These are phyloP conservation scores for Talaromyces proteolyticus DNA, from an alignment of 495 filamentous ascomycete genomes.

Conservation along the genomic window DNA sequence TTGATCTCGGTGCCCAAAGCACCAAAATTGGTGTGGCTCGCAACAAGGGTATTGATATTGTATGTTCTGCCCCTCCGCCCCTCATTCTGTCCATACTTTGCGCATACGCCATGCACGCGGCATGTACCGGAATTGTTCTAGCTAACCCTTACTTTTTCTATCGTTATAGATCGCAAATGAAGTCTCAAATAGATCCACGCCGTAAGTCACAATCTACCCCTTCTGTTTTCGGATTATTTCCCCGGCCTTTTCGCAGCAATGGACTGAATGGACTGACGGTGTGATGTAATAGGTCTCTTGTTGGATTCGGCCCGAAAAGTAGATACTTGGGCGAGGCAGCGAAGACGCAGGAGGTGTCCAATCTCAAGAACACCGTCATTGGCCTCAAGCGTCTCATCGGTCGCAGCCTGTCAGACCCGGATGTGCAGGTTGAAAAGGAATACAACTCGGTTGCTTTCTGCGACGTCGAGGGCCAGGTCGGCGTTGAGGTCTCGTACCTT, in stretches of 20 bases:
- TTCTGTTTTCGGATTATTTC: conserved; percentile 3
- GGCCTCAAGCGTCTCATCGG: conserved; percentile 90
- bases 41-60: conserved; percentile 98
- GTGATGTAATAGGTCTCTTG: conserved; percentile 62
- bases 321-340: conserved; percentile 91
- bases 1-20: conserved; percentile 96
- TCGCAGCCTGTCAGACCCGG: conserved; percentile 79
- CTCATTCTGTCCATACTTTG: neutral
- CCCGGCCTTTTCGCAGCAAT: too few relatives aligned
- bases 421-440: conserved; percentile 85
- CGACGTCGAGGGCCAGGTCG: conserved; percentile 89
- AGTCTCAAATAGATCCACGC: conserved; percentile 96
- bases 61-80: conserved; percentile 50
- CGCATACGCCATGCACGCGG: neutral
- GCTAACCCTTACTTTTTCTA: neutral
- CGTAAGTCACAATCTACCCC: conserved; percentile 55
- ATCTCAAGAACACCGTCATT: conserved; percentile 96
- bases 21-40: conserved; percentile 95
- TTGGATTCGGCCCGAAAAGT: conserved; percentile 89
- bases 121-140: too few relatives aligned
- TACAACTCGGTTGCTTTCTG: conserved; percentile 84
- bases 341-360: conserved; percentile 98
- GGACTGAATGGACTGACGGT: conserved; percentile 27
- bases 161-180: conserved; percentile 88
- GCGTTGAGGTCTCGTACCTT: conserved; percentile 89